Percentiles rank a stretch among this genome's conserved stretches.
Conservation (phyloP, 768 basidiomycete species). For the Termitomyces bulborhizus region DNA sequence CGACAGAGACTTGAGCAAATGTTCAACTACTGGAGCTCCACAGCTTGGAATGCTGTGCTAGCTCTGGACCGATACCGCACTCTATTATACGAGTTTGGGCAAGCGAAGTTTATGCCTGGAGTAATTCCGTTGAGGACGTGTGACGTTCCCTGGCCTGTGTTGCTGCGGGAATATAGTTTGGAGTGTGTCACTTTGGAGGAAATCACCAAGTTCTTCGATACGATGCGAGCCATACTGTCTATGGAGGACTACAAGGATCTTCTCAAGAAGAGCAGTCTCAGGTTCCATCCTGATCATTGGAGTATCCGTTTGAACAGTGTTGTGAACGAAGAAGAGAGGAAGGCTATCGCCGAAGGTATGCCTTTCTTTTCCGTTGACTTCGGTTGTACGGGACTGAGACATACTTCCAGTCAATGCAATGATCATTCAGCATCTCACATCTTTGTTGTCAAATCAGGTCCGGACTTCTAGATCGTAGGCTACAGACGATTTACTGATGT, state of each 20-base stretch:
- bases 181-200: conserved; percentile 68
- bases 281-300: conserved; percentile 84
- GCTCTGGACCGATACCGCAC: conserved; percentile 67
- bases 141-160: conserved; percentile 71
- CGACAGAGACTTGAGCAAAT: conserved; percentile 34
- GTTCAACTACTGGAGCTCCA: conserved; percentile 51
- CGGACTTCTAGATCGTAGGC: background rate
- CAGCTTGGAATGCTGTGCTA: conserved; percentile 56
- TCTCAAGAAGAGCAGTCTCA: conserved; percentile 62
- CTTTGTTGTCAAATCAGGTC: background rate
- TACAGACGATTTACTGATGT: background rate
- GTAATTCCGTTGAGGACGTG: conserved; percentile 51
- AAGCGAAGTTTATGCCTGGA: conserved; percentile 44
- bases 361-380: background rate
- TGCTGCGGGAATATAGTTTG: conserved; percentile 48
- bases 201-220: conserved; percentile 66
- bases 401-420: conserved; percentile 31
- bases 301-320: conserved; percentile 56
- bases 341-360: conserved; percentile 59
- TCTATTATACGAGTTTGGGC: conserved; percentile 59
- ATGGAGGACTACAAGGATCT: conserved; percentile 57
- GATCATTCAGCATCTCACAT: conserved; percentile 65
- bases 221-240: conserved; percentile 45
- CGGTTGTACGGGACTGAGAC: background rate
- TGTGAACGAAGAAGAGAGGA: conserved; percentile 48